A percentile compares a stretch with the other conserved stretches of the same genome.
Conservation (phyloP, 768 basidiomycete genomes). For the Leucocoprinus sp. region DNA sequence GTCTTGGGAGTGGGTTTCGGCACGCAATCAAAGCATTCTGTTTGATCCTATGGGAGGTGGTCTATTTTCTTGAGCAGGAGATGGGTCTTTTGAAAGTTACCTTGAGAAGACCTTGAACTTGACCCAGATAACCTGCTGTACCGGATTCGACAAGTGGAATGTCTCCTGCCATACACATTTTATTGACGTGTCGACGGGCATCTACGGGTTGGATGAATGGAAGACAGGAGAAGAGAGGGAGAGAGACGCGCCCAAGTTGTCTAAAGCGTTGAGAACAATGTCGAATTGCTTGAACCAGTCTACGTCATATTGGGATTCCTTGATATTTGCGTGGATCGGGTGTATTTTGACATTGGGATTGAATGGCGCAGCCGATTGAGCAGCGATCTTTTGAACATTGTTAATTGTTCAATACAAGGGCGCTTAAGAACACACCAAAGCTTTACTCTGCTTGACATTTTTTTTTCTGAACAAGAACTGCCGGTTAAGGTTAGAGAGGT, state of each 20-base stretch:
- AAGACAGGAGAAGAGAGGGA: neutral
- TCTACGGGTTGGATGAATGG: constrained; percentile 54
- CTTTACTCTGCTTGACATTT: constrained; percentile 95
- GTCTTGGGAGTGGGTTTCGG: constrained; percentile 89
- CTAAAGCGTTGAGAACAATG: constrained; percentile 90
- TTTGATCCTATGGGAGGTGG: constrained; percentile 50
- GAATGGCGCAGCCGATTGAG: constrained; percentile 73
- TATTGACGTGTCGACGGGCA: constrained; percentile 92
- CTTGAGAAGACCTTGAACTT: constrained; percentile 90
- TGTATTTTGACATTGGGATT: constrained; percentile 83
- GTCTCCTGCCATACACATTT: constrained; percentile 91
- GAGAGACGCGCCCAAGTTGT: constrained; percentile 69
- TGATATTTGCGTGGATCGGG: constrained; percentile 93
- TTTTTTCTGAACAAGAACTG: constrained; percentile 97
- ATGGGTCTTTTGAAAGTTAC: constrained; percentile 27
- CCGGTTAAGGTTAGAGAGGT: constrained; percentile 93
- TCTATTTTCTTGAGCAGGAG: neutral
- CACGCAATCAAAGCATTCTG: constrained; percentile 97
- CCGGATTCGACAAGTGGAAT: constrained; percentile 94
- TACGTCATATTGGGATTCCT: constrained; percentile 83
- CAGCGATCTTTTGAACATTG: constrained; percentile 51
- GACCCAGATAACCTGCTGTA: constrained; percentile 94
- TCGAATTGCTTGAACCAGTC: constrained; percentile 89
- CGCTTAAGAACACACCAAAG: constrained; percentile 46
- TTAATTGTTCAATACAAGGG: constrained; percentile 19